Conservation (phyloP, 1,139 yeast species). For the Geotrichum klebahnii region DNA sequence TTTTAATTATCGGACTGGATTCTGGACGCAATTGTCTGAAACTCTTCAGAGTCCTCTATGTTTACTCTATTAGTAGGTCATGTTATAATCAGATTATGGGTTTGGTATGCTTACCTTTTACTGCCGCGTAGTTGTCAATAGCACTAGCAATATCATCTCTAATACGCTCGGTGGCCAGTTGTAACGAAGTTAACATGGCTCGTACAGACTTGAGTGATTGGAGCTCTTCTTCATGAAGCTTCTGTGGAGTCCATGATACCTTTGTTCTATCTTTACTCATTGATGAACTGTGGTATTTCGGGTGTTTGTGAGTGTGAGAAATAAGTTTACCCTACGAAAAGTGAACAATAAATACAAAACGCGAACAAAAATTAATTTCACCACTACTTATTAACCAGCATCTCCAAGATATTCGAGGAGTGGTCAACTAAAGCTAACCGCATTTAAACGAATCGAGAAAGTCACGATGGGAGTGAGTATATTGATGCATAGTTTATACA, state of each 20-base stretch:
- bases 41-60: conserved; percentile 11
- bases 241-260: background rate
- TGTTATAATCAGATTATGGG: background rate
- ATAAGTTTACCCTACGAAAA: conserved; percentile 6
- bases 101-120: conserved; percentile 24
- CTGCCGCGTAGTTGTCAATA: conserved; percentile 26
- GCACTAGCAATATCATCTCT: conserved; percentile 31
- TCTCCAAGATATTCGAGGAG: background rate
- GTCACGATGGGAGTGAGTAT: conserved; percentile 15
- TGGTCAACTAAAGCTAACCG: no score
- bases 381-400: background rate
- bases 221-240: conserved; percentile 14
- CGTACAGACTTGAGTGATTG: conserved; percentile 17
- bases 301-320: background rate
- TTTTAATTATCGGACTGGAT: background rate
- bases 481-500: background rate
- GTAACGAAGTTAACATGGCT: conserved; percentile 29
- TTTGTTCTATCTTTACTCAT: conserved; percentile 10
- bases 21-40: background rate
- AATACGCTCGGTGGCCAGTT: conserved; percentile 29
- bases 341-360: background rate
- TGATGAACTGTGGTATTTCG: conserved; percentile 1
- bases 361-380: conserved; percentile 6
- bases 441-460: background rate
- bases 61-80: background rate